A percentile compares a stretch with the other conserved stretches of the same genome.
These are phyloP conservation scores for Raphanus hybrid DNA, from an alignment of 441 rosid genomes.

Conservation along the genomic window DNA sequence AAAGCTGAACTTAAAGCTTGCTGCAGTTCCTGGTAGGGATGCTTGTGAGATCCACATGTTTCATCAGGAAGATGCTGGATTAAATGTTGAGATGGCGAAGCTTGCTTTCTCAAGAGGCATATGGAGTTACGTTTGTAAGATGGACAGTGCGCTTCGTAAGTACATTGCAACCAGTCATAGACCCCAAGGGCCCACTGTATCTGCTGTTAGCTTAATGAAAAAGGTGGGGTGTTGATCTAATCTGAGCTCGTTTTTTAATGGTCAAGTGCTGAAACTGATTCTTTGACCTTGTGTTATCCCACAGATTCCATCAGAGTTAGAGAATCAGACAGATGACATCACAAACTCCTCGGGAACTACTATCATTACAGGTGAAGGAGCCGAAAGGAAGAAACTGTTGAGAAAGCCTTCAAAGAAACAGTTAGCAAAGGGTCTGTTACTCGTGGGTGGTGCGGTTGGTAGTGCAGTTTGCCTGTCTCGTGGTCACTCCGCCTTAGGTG, in stretches of 20 bases:
- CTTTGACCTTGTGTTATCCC: slow-evolving; percentile 19
- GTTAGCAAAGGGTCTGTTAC: slow-evolving; percentile 67
- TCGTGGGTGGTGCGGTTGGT: slow-evolving; percentile 48
- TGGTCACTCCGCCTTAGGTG: slow-evolving; percentile 73
- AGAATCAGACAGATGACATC: slow-evolving; percentile 36
- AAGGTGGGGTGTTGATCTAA: too few species aligned
- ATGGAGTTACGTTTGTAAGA: slow-evolving; percentile 90
- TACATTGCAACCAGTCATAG: slow-evolving; percentile 44
- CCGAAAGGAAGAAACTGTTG: slow-evolving; percentile 46
- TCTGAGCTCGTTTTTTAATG: too few species aligned
- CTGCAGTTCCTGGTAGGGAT: slow-evolving; percentile 80
- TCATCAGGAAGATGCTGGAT: slow-evolving; percentile 93
- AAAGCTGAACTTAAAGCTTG: slow-evolving; percentile 20
- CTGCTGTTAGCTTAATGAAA: slow-evolving; percentile 62
- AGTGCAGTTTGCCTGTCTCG: slow-evolving; percentile 69
- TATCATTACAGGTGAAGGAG: slow-evolving; percentile 27
- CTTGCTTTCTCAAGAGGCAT: slow-evolving; percentile 89
- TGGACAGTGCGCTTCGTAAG: slow-evolving; percentile 78
- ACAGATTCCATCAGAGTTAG: slow-evolving; percentile 69
- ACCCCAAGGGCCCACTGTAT: slow-evolving; percentile 45
- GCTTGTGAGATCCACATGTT: slow-evolving; percentile 86
- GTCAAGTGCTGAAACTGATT: not conserved
- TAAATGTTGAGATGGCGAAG: slow-evolving; percentile 87
- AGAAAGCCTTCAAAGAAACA: slow-evolving; percentile 69
- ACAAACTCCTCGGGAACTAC: slow-evolving; percentile 16